Conservation (phyloP, 345 rosid genomes). For the Euphorbia lathyris region DNA sequence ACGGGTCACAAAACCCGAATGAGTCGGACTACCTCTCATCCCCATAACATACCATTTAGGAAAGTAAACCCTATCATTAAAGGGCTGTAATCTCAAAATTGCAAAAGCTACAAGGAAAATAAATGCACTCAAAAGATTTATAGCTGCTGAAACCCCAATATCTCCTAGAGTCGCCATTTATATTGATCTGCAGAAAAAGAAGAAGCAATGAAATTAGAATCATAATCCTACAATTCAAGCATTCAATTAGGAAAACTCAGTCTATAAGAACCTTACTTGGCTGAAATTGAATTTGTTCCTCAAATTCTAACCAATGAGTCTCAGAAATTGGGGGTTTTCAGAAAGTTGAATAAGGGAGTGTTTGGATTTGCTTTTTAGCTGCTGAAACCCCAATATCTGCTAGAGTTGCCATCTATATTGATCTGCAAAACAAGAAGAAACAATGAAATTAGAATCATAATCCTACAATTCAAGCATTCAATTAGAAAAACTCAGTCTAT, state of each 20-base stretch:
- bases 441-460: no score
- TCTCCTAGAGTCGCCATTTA: constrained; percentile 83
- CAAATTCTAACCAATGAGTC: not conserved
- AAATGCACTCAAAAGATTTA: constrained; percentile 71
- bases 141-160: constrained; percentile 73
- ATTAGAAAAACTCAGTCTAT: no score
- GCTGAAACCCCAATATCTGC: no score
- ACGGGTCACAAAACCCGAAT: constrained; percentile 43
- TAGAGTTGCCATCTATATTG: constrained; percentile 42
- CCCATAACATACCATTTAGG: no score
- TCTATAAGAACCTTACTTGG: not conserved
- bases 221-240: no score
- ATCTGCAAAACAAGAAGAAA: not conserved
- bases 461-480: no score
- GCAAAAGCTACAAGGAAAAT: constrained; percentile 79
- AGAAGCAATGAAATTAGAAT: no score
- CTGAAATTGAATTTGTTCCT: no score
- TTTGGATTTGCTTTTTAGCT: constrained; percentile 32
- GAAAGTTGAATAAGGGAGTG: constrained; percentile 17
- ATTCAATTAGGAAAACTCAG: no score
- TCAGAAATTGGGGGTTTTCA: not conserved
- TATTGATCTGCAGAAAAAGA: constrained; percentile 10
- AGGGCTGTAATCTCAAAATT: constrained; percentile 75
- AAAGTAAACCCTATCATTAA: constrained; percentile 46
- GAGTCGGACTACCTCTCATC: constrained; percentile 65